A percentile compares a stretch with the other conserved stretches of the same genome.
These are phyloP conservation scores for Poa annua DNA, from an alignment of 176 grass and related monocot species.

Conservation along the genomic window DNA sequence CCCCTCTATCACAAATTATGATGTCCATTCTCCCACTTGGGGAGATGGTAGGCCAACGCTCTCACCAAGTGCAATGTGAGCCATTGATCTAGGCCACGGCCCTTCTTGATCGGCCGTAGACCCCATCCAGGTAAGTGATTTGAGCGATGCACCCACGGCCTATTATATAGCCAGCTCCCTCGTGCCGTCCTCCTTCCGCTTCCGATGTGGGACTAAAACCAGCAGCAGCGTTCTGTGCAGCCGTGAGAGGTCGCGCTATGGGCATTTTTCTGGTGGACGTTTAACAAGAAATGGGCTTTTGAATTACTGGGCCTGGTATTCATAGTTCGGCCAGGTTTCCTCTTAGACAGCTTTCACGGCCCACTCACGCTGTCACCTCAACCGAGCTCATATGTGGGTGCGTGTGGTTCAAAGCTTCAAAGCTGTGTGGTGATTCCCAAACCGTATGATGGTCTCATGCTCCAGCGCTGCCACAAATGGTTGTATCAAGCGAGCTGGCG, in stretches of 20 bases:
- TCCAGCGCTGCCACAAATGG: no score
- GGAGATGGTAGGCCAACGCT: slow-evolving; percentile 49
- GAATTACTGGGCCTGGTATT: not conserved
- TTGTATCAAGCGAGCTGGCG: no score
- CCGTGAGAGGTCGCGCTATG: not conserved
- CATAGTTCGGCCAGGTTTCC: no score
- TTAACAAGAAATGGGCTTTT: not conserved
- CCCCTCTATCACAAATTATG: slow-evolving; percentile 53
- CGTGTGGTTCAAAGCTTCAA: no score
- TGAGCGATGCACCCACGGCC: not conserved
- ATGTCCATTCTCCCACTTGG: slow-evolving; percentile 48
- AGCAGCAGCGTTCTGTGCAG: not conserved
- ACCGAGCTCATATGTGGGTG: no score
- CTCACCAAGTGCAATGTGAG: slow-evolving; percentile 40
- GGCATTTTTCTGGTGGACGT: not conserved
- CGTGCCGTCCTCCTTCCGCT: not conserved
- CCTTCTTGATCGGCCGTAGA: slow-evolving; percentile 27
- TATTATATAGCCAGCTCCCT: not conserved
- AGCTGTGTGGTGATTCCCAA: no score
- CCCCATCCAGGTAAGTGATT: slow-evolving; percentile 45
- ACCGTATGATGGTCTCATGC: no score
- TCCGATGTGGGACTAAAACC: not conserved
- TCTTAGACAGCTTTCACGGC: no score
- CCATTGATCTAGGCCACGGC: slow-evolving; percentile 25
- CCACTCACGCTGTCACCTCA: no score